These are phyloP conservation scores for Hypoxylon sp. DNA, from an alignment of 2,329 filamentous ascomycete genomes.

Conservation along the genomic window DNA sequence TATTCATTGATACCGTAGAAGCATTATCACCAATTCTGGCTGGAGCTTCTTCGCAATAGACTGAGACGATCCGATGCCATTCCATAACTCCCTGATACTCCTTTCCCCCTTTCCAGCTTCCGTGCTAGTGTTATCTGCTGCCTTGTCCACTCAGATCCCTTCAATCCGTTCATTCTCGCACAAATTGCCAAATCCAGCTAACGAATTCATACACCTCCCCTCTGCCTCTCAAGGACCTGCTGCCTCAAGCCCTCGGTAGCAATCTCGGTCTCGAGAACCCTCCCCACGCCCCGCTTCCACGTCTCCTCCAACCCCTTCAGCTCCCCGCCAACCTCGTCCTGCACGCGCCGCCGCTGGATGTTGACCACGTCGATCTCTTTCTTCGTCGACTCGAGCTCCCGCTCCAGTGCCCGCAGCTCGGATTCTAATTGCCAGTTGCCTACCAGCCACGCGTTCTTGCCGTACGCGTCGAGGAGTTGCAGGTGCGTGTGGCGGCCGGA, in stretches of 20 bases:
- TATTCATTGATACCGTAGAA: conserved; percentile 48
- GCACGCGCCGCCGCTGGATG: conserved; percentile 75
- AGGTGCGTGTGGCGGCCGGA: conserved; percentile 69
- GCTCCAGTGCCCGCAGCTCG: conserved; percentile 77
- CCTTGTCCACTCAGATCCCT: not conserved
- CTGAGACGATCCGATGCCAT: not conserved
- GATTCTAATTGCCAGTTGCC: conserved; percentile 85
- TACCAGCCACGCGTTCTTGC: conserved; percentile 93
- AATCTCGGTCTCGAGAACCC: conserved; percentile 87
- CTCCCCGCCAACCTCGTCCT: conserved; percentile 81
- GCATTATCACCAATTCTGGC: conserved; percentile 25
- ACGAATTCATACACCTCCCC: conserved; percentile 17
- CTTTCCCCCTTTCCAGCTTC: conserved; percentile 4
- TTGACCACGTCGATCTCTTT: conserved; percentile 81
- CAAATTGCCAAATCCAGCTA: not conserved
- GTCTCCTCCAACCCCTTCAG: conserved; percentile 79
- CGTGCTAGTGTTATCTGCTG: not conserved
- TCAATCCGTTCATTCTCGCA: not conserved
- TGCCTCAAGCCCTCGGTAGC: conserved; percentile 80
- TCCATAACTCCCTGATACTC: conserved; percentile 35
- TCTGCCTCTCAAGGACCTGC: conserved; percentile 75
- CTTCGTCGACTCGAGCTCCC: conserved; percentile 77
- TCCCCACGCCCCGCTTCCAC: conserved; percentile 84
- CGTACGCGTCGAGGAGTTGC: conserved; percentile 81
- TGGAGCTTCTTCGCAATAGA: conserved; percentile 22